A percentile compares a stretch with the other conserved stretches of the same genome.
Evolutionary conservation across 2,329 filamentous ascomycete genomes (phyloP).

Genomic region (Fusarium sp.): DNA sequence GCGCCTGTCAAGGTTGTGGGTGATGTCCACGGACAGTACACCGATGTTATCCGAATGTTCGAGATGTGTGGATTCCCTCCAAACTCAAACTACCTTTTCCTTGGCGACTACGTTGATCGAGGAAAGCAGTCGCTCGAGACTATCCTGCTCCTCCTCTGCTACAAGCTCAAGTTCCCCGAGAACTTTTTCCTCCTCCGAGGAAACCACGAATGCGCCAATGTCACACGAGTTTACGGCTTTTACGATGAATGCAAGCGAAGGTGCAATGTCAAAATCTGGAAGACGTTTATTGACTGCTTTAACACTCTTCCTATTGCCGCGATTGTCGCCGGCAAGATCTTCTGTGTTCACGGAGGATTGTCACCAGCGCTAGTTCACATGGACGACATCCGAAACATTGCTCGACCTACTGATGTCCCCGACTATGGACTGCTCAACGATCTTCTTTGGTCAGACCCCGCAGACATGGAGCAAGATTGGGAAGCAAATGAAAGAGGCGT

Average conservation of each 20-base stretch:
- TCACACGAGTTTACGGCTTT: slow-evolving; percentile 99
- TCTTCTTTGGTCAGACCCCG: slow-evolving; percentile 95
- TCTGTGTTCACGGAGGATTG: slow-evolving; percentile 98
- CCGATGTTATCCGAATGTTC: slow-evolving; percentile 95
- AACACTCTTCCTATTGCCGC: slow-evolving; percentile 98
- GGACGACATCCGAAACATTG: slow-evolving; percentile 98
- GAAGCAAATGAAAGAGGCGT: slow-evolving; percentile 97
- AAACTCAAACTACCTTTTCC: slow-evolving; percentile 99
- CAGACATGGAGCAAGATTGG: slow-evolving; percentile 98
- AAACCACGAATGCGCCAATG: slow-evolving; percentile 98
- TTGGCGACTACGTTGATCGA: slow-evolving; percentile 98
- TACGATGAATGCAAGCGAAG: slow-evolving; percentile 99
- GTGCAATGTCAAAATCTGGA: slow-evolving; percentile 99
- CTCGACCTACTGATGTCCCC: slow-evolving; percentile 93
- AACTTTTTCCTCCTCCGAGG: slow-evolving; percentile 99
- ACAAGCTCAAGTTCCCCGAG: slow-evolving; percentile 99
- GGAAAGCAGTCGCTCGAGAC: slow-evolving; percentile 99
- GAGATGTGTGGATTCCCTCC: slow-evolving; percentile 98
- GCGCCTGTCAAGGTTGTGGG: slow-evolving; percentile 99
- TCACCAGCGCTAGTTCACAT: slow-evolving; percentile 94
- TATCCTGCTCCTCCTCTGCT: slow-evolving; percentile 93
- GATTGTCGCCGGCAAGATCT: slow-evolving; percentile 99
- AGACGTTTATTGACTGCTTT: slow-evolving; percentile 99
- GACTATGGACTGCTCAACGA: slow-evolving; percentile 97
- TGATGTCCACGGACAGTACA: slow-evolving; percentile 99